Percentiles rank a stretch among this genome's conserved stretches.
Conservation (phyloP, 495 filamentous ascomycete species). For the Staphylotrichum tortipilum region DNA sequence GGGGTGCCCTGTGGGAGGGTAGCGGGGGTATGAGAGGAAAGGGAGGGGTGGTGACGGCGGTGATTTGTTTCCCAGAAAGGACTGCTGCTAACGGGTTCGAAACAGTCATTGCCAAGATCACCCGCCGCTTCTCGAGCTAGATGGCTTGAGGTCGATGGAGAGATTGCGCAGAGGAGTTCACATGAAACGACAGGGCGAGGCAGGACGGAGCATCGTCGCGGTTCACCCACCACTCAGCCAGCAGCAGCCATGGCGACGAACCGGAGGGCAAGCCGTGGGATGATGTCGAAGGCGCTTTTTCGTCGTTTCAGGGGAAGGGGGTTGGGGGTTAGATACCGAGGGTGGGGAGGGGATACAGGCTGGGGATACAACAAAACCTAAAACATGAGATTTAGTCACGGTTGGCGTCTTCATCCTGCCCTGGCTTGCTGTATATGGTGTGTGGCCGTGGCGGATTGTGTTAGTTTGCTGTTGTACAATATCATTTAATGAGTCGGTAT, state of each 20-base stretch:
- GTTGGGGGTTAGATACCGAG: too few relatives aligned
- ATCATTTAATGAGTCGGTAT: slow-evolving; percentile 1
- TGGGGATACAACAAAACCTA: slow-evolving; percentile 1
- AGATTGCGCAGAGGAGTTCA: neutral
- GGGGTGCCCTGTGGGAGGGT: too few relatives aligned
- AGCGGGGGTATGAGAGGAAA: too few relatives aligned
- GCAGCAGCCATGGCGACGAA: too few relatives aligned
- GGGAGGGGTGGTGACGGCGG: neutral
- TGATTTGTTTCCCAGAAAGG: too few relatives aligned
- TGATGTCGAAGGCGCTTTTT: too few relatives aligned
- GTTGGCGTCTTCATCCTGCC: neutral
- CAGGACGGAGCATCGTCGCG: too few relatives aligned
- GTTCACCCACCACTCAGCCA: too few relatives aligned
- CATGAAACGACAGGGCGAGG: too few relatives aligned
- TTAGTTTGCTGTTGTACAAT: slow-evolving; percentile 7
- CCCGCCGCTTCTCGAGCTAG: slow-evolving; percentile 76
- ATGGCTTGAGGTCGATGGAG: neutral
- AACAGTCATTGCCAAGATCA: slow-evolving; percentile 92
- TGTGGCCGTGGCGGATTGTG: neutral
- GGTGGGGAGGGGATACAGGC: neutral
- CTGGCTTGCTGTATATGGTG: neutral
- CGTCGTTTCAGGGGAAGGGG: neutral
- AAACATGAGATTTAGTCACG: neutral
- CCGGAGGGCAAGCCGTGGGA: too few relatives aligned
- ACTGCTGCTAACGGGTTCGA: slow-evolving; percentile 4